Evolutionary conservation across 176 grass and related monocot genomes (phyloP).

Genomic region (Ampelocalamus luodianensis): DNA sequence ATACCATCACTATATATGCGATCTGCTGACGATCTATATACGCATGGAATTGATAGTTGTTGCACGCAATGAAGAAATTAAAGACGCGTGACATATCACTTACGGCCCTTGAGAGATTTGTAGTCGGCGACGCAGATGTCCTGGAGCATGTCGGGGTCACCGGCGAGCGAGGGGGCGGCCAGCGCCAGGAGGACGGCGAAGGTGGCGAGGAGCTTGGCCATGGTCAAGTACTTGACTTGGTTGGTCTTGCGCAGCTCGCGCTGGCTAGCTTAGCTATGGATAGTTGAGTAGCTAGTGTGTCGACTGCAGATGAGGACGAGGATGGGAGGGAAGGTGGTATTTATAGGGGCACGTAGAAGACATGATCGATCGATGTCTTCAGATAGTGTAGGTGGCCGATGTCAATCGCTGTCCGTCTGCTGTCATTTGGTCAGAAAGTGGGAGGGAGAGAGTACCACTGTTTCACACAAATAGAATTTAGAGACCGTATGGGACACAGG

Average conservation of each 20-base stretch:
- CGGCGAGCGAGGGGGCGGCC: conserved; percentile 27
- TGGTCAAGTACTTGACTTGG: not conserved
- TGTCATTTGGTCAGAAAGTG: not conserved
- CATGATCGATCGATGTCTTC: not conserved
- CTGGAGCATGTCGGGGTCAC: conserved; percentile 83
- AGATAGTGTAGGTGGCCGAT: not conserved
- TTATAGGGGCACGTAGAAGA: not conserved
- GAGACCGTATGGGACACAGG: too few species aligned
- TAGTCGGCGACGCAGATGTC: conserved; percentile 85
- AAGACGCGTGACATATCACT: conserved; percentile 15
- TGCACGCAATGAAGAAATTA: not conserved
- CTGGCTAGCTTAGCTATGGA: not conserved
- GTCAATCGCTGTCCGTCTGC: not conserved
- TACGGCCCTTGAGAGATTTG: conserved; percentile 59
- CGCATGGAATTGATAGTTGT: not conserved
- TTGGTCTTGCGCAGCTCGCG: not conserved
- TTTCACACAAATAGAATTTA: too few species aligned
- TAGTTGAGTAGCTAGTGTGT: not conserved
- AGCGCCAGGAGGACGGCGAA: conserved; percentile 27
- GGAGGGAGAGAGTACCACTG: not conserved
- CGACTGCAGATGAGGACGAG: not conserved
- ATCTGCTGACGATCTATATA: not conserved
- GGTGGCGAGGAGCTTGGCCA: conserved; percentile 38
- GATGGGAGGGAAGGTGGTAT: not conserved
- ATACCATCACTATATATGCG: not conserved